Evolutionary conservation across 2,329 filamentous ascomycete species (phyloP).

Genomic region (Phyllosticta paracitricarpa): DNA sequence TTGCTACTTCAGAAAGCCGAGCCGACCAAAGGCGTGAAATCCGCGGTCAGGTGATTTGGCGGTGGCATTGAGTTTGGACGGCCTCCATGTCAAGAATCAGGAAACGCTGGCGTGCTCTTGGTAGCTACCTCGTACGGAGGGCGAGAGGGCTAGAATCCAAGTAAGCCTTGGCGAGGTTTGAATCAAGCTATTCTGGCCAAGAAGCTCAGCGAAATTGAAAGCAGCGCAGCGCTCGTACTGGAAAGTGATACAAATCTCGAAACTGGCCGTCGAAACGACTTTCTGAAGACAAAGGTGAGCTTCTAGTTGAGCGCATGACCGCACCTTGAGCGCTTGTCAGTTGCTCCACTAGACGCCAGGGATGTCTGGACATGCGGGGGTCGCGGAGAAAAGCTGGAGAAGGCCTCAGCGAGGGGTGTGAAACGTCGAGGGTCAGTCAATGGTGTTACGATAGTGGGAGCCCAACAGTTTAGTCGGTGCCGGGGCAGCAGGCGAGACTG

Average conservation of each 20-base stretch:
- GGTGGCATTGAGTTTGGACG: not conserved
- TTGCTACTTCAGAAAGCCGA: not conserved
- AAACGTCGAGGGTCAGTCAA: not conserved
- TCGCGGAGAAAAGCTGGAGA: not conserved
- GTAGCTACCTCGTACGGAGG: not conserved
- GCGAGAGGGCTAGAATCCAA: not conserved
- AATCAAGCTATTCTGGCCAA: not conserved
- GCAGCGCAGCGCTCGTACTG: too few relatives aligned
- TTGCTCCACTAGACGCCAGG: not conserved
- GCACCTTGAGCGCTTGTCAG: not conserved
- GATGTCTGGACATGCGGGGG: not conserved
- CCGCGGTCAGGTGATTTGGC: not conserved
- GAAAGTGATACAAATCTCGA: too few relatives aligned
- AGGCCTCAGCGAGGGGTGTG: not conserved
- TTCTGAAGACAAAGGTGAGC: not conserved
- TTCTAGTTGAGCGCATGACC: too few relatives aligned
- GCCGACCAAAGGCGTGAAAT: not conserved
- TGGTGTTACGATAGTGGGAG: not conserved
- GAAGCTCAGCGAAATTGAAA: not conserved
- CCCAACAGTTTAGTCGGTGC: not conserved
- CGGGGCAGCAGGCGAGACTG: not conserved
- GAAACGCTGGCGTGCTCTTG: not conserved
- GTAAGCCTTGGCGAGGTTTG: not conserved
- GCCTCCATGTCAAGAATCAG: not conserved
- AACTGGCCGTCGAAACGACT: too few relatives aligned